Conservation (phyloP, 345 rosid species). For the Eucalyptus globulus region DNA sequence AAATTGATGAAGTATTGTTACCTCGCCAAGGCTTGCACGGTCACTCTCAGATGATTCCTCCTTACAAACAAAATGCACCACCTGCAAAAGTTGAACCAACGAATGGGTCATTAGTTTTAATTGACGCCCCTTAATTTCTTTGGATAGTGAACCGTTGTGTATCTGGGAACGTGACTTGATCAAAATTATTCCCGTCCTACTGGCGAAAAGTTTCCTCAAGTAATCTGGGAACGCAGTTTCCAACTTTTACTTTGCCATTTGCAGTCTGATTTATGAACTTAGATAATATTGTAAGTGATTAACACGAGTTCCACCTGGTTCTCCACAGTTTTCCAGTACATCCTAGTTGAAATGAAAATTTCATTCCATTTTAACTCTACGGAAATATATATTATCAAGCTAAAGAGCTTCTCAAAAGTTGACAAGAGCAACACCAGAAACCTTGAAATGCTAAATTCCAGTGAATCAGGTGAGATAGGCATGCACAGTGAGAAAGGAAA, state of each 20-base stretch:
- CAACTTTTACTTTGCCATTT: neutral
- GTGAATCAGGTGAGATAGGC: neutral
- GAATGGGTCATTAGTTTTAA: neutral
- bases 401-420: neutral
- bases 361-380: neutral
- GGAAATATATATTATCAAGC: neutral
- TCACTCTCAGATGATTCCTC: conserved; percentile 52
- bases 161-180: neutral
- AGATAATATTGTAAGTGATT: neutral
- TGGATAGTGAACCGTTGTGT: neutral
- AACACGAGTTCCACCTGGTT: neutral
- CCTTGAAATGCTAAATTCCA: neutral
- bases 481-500: neutral
- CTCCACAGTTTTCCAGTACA: neutral
- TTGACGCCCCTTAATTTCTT: neutral
- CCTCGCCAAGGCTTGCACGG: conserved; percentile 52
- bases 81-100: conserved; percentile 27
- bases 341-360: neutral
- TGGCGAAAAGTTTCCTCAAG: neutral
- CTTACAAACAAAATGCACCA: conserved; percentile 54
- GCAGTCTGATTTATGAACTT: neutral
- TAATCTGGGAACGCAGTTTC: neutral
- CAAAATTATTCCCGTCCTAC: neutral
- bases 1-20: neutral
- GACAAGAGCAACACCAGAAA: neutral